A percentile compares a stretch with the other conserved stretches of the same genome.
These are phyloP conservation scores for Aspergillus fijiensis DNA, from an alignment of 2,329 filamentous ascomycete genomes.

Conservation along the genomic window DNA sequence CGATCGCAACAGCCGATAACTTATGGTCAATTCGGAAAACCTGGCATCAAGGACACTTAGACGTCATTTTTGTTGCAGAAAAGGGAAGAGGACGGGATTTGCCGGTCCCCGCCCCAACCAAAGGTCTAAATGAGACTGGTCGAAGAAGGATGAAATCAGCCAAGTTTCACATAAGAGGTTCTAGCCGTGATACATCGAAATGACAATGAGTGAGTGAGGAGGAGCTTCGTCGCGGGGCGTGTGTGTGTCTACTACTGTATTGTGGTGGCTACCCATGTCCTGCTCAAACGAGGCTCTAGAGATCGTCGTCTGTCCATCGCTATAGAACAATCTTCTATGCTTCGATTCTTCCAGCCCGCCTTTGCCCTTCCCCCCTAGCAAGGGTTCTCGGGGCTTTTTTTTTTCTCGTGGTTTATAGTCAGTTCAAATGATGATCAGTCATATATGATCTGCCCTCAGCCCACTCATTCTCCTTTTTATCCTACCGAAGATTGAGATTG, in stretches of 20 bases:
- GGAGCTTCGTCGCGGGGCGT: background rate
- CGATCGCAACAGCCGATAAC: too few species aligned
- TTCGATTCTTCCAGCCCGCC: background rate
- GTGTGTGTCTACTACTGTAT: too few species aligned
- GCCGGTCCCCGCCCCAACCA: conserved; percentile 3
- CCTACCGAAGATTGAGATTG: too few species aligned
- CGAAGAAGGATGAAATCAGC: background rate
- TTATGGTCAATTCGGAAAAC: too few species aligned
- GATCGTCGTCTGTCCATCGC: background rate
- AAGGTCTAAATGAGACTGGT: conserved; percentile 3
- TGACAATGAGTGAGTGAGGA: background rate
- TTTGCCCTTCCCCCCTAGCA: background rate
- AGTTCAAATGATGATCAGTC: conserved; percentile 2
- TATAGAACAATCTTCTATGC: background rate
- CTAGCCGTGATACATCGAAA: conserved; percentile 3
- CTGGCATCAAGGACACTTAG: background rate
- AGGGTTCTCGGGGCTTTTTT: background rate
- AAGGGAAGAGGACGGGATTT: conserved; percentile 3
- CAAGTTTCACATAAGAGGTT: conserved; percentile 4
- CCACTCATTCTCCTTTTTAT: background rate
- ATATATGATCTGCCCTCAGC: conserved; percentile 10
- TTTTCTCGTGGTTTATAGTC: background rate
- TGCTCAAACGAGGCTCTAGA: background rate
- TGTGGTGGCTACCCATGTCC: background rate
- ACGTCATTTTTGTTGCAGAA: background rate